phyloP scores from a whole-genome alignment of 2,329 filamentous ascomycete genomes.

The Paramyrothecium sp. region DNA sequence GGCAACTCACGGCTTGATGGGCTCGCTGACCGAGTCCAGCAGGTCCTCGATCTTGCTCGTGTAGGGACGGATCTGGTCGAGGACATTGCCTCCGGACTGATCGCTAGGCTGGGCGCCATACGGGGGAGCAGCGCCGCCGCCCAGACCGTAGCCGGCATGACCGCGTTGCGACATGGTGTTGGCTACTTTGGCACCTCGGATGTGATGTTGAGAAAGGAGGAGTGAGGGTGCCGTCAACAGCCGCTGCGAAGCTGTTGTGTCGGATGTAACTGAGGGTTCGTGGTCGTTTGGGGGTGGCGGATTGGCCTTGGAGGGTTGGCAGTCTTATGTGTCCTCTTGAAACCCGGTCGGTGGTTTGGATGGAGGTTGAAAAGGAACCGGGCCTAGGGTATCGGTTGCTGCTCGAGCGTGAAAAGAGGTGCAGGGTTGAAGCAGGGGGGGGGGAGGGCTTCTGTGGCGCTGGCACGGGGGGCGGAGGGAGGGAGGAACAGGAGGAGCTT shows the following conservation, averaged over 20 bases:
- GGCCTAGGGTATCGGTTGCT: neutral
- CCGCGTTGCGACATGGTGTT: slow-evolving; percentile 48
- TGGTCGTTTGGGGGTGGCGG: no score
- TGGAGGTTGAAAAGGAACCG: neutral
- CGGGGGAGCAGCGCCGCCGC: slow-evolving; percentile 54
- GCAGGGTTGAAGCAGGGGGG: neutral
- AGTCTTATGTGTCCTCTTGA: neutral
- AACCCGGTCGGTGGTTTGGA: neutral
- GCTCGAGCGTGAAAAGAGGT: neutral
- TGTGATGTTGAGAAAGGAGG: neutral
- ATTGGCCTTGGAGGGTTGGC: neutral
- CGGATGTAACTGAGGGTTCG: no score
- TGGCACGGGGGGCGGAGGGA: no score
- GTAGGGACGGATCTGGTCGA: slow-evolving; percentile 89
- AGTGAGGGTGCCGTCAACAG: neutral
- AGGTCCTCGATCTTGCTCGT: slow-evolving; percentile 98
- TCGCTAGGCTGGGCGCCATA: slow-evolving; percentile 59
- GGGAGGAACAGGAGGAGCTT: no score
- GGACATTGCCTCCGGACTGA: slow-evolving; percentile 58
- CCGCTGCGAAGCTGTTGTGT: neutral
- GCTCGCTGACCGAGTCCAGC: slow-evolving; percentile 83
- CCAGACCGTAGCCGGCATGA: slow-evolving; percentile 80
- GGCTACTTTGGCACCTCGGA: neutral
- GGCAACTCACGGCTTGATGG: slow-evolving; percentile 77
- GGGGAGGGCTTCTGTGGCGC: no score